Evolutionary conservation across 2,329 filamentous ascomycete species (phyloP).

Genomic region (Sporothrix brasiliensis): DNA sequence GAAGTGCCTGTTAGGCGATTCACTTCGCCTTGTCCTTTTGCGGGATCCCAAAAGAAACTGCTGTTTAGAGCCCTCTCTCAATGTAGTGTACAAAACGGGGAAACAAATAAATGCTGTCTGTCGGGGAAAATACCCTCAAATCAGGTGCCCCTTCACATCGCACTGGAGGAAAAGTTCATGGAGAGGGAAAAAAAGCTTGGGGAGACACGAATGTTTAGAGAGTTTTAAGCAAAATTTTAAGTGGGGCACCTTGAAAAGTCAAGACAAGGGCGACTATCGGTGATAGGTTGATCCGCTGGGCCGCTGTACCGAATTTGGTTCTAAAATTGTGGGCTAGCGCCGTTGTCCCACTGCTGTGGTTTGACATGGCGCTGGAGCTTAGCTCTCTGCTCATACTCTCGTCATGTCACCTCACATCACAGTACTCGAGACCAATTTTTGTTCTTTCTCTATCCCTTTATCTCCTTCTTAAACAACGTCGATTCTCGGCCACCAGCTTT

Average conservation of each 20-base stretch:
- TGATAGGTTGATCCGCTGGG: constrained; percentile 29
- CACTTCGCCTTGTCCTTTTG: not conserved
- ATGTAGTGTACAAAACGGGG: not conserved
- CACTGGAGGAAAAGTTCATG: constrained; percentile 12
- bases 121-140: not conserved
- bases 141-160: not conserved
- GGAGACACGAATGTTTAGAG: not conserved
- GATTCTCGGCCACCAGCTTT: not conserved
- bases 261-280: constrained; percentile 4
- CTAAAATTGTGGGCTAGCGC: not conserved
- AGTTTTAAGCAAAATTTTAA: constrained; percentile 28
- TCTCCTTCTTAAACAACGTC: not conserved
- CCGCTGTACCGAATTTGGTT: not conserved
- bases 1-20: not conserved
- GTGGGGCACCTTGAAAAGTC: constrained; percentile 6
- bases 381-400: not conserved
- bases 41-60: constrained; percentile 3
- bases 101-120: not conserved
- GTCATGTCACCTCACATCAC: not conserved
- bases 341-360: constrained; percentile 3
- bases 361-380: not conserved
- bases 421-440: not conserved
- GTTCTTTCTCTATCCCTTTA: not conserved
- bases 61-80: not conserved
- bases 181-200: constrained; percentile 2